These are phyloP conservation scores for Fusarium equiseti DNA, from an alignment of 2,329 filamentous ascomycete species.

Conservation along the genomic window DNA sequence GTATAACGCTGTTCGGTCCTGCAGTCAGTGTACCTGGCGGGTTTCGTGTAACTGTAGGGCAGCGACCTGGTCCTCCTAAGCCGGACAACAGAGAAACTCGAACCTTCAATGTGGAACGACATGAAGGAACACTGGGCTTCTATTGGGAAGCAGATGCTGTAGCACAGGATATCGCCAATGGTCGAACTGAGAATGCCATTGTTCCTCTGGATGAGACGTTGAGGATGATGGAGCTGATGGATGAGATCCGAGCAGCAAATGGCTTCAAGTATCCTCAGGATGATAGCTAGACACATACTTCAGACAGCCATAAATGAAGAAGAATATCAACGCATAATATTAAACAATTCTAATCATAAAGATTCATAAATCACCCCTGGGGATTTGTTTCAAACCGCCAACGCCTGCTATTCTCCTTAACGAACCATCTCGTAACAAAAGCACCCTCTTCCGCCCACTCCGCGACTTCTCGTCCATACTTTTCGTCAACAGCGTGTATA, in stretches of 20 bases:
- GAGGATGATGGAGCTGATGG: slow-evolving; percentile 60
- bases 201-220: slow-evolving; percentile 61
- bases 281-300: background rate
- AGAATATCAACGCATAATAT: slow-evolving; percentile 9
- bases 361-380: slow-evolving; percentile 24
- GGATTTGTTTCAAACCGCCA: slow-evolving; percentile 48
- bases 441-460: slow-evolving; percentile 52
- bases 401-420: slow-evolving; percentile 52
- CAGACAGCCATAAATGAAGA: fast-evolving
- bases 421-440: slow-evolving; percentile 52
- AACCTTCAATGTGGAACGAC: slow-evolving; percentile 18
- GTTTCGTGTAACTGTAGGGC: slow-evolving; percentile 13
- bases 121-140: slow-evolving; percentile 16
- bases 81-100: slow-evolving; percentile 1
- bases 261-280: slow-evolving; percentile 26
- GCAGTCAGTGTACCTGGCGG: slow-evolving; percentile 24
- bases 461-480: slow-evolving; percentile 45
- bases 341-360: slow-evolving; percentile 21
- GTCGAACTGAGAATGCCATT: slow-evolving; percentile 54
- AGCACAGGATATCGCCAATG: slow-evolving; percentile 29
- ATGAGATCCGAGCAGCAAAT: slow-evolving; percentile 54
- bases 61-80: background rate
- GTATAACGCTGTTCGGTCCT: slow-evolving; percentile 11
- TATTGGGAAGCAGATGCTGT: slow-evolving; percentile 35
- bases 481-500: slow-evolving; percentile 42